phyloP scores from a whole-genome alignment of 108 stramenopile species.

The Licmophora abbreviata region DNA sequence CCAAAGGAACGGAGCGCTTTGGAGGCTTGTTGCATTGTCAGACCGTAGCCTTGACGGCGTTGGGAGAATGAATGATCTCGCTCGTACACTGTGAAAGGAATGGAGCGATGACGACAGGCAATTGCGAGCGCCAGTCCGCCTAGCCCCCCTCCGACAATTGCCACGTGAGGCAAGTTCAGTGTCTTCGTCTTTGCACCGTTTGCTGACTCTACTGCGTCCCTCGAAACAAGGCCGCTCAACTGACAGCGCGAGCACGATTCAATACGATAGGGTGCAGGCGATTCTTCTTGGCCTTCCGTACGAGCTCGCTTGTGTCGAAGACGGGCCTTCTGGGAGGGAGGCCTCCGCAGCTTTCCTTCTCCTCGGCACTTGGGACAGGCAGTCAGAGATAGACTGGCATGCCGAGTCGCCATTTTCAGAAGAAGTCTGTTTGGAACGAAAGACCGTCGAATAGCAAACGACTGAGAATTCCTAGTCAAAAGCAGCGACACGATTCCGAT shows the following conservation, averaged over 20 bases:
- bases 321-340: conserved; percentile 41
- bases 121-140: conserved; percentile 75
- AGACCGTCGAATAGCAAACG: too few relatives aligned
- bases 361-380: conserved; percentile 47
- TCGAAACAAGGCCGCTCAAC: conserved; percentile 27
- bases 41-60: conserved; percentile 75
- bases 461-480: too few relatives aligned
- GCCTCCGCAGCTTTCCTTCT: conserved; percentile 37
- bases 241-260: conserved; percentile 36
- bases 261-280: conserved; percentile 13
- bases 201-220: not conserved
- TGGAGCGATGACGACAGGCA: conserved; percentile 69
- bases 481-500: too few relatives aligned
- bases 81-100: conserved; percentile 67
- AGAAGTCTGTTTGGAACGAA: too few relatives aligned
- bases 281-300: not conserved
- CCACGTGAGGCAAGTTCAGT: conserved; percentile 20
- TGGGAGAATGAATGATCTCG: conserved; percentile 61
- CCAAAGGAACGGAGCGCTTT: conserved; percentile 62
- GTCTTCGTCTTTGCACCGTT: conserved; percentile 1
- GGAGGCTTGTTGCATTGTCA: conserved; percentile 86
- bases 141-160: conserved; percentile 80
- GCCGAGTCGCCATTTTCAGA: too few relatives aligned
- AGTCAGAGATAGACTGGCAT: too few relatives aligned
- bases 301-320: conserved; percentile 16